Base-by-base conservation (phyloP, 768 basidiomycete species). In the Jaapia argillacea region DNA sequence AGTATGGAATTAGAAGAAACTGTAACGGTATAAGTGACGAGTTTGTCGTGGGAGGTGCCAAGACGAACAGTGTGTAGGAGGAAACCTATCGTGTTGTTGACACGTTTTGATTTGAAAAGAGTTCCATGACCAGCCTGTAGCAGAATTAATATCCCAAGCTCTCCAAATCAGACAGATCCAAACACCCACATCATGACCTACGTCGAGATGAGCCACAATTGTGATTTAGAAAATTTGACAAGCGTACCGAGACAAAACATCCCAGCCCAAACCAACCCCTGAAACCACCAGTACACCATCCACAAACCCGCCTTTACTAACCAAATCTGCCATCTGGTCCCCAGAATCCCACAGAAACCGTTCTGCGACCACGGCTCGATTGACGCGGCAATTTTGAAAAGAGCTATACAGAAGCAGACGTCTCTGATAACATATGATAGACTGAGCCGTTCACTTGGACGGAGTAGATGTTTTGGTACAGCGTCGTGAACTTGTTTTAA, bases 401-500 rank as follows among this genome's bases (percentile, higher is more conserved):
- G 56, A 21, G 65, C 52, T 26, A 66, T 43, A 16, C 66, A 61
- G 38, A 75, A 58, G 35, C 58, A 50, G 37, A 75, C 56, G 55
- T 74, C 70, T 25, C 75, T 66, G 35, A 64, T 46, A 35, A 75
- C 55, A 49, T 72, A 76, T 2, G 61, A 53, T n/a, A 67, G 66
- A 41, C 58, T 66, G 5, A 59, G 27, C 23, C 68, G 52, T 44
- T 68, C 62, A 61, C 52, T 59, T 10, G 28, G 28, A 66, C 69
- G 61, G n/a, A 74, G 58, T 6, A 76, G 56, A 36, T 74, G 59
- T 56, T 72, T 75, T 1, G 75, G 75, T 16, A 77, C 74, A 3
- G 70, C 73, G 47, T 72, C 69, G 44, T 74, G 74, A 41, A 78
- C 61, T 42, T 76, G 68, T 54, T 75, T 75, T 35, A 77, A 56